Evolutionary conservation across 2,329 filamentous ascomycete genomes (phyloP).

Genomic region (Nemania diffusa): DNA sequence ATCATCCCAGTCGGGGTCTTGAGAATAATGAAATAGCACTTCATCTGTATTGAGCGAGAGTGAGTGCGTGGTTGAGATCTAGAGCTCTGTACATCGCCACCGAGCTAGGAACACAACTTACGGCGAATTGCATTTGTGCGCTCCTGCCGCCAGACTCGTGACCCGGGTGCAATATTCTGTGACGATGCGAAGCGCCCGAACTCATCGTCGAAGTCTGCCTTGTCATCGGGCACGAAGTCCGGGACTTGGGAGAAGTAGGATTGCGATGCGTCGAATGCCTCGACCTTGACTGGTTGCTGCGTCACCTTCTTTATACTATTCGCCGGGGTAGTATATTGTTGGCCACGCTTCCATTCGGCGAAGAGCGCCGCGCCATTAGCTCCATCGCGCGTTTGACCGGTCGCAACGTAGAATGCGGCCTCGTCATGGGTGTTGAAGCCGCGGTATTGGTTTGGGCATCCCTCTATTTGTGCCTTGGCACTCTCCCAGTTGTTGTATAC

Average conservation of each 20-base stretch:
- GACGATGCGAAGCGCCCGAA: conserved; percentile 45
- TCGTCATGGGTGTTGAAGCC: conserved; percentile 27
- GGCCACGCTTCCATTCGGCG: conserved; percentile 5
- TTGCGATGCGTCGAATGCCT: conserved; percentile 39
- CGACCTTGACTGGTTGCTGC: conserved; percentile 17
- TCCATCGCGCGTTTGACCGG: neutral
- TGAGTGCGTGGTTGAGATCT: neutral
- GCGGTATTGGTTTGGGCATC: conserved; percentile 15
- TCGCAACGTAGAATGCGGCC: conserved; percentile 28
- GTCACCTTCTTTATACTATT: neutral
- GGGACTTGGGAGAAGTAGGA: conserved; percentile 44
- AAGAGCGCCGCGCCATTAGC: neutral
- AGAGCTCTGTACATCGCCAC: neutral
- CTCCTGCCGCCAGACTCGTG: conserved; percentile 22
- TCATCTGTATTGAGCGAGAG: conserved; percentile 22
- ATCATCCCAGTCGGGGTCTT: conserved; percentile 5
- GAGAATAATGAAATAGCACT: conserved; percentile 34
- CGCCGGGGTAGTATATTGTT: neutral
- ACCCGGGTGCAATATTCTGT: conserved; percentile 36
- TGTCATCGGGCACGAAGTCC: conserved; percentile 39
- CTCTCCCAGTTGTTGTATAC: conserved; percentile 39
- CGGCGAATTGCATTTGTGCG: conserved; percentile 32
- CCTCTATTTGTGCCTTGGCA: conserved; percentile 31
- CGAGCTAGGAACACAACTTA: conserved; percentile 13
- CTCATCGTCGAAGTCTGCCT: conserved; percentile 42